Evolutionary conservation across 2,329 filamentous ascomycete genomes (phyloP), one percentile per base, ranked within the genome.

Genomic region (Monosporascus sp.): DNA sequence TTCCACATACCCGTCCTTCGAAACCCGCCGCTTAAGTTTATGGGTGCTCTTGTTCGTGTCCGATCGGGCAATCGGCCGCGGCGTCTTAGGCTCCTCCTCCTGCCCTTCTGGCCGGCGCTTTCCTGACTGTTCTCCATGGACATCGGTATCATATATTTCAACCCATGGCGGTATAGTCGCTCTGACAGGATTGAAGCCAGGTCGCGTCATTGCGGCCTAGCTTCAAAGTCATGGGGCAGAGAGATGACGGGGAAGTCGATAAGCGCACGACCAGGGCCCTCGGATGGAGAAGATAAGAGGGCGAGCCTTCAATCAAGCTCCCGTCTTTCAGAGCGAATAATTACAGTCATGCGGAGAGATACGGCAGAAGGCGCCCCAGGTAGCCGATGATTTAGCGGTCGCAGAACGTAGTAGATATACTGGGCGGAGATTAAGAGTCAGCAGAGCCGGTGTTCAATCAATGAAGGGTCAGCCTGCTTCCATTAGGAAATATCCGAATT

Each of bases 1-100:
- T 17, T 67, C 59, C n/a, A 68, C 62, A 43, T 63, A 69, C 20
- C 66, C 67, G 54, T 69, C 67, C 49, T 63, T 63, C 5, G 67
- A 70, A 20, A 69, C 62, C 35, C 66, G 63, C n/a, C 66, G 61
- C 51, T 62, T 66, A 27, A 69, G 51, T 41, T 56, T 54, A 50
- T 62, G 58, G n/a, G 48, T 63, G 41, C 60, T 58, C 49, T 61
- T 67, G 49, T 49, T 60, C 52, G 62, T 61, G 44, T 66, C 63
- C 22, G 65, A 62, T 35, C 55, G 59, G 44, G 59, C 55, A 51
- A 49, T 63, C 17, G 62, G 62, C 43, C 52, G 54, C 14, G 65
- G 65, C 44, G 58, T 56, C 7, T 54, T 57, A 14, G 61, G 46
- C 4, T 46, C 43, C 43, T 46, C 43, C 43, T 46, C 43, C 43